Conservation (phyloP, 106 monocot genomes). For the Cymbidium sinense region DNA sequence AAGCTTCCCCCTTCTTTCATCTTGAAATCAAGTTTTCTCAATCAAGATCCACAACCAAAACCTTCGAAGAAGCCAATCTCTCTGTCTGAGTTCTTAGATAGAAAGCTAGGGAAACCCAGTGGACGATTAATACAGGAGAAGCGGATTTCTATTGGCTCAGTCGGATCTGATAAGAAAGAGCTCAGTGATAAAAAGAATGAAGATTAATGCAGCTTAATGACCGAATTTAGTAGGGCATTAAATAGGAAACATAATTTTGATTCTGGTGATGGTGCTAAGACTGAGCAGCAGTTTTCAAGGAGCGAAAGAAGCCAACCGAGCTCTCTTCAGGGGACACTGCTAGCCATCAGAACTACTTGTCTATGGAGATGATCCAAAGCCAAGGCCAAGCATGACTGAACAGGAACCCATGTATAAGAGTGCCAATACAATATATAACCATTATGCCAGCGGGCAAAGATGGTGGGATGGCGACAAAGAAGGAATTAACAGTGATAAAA, state of each 20-base stretch:
- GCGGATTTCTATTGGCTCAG: slow-evolving; percentile 31
- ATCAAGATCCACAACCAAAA: slow-evolving; percentile 12
- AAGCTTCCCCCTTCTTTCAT: slow-evolving; percentile 33
- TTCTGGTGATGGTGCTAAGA: too few species aligned
- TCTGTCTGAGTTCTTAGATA: slow-evolving; percentile 39
- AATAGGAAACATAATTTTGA: slow-evolving; percentile 5
- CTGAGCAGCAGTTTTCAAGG: too few species aligned
- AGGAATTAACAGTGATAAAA: slow-evolving; percentile 78
- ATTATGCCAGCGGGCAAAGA: slow-evolving; percentile 86
- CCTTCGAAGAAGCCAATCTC: slow-evolving; percentile 37
- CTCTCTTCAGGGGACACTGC: slow-evolving; percentile 31
- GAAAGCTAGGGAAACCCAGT: slow-evolving; percentile 31
- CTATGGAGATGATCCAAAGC: slow-evolving; percentile 81
- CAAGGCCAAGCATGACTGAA: slow-evolving; percentile 18
- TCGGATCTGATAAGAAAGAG: slow-evolving; percentile 23
- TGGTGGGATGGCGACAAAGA: slow-evolving; percentile 77
- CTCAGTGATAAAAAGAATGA: neutral
- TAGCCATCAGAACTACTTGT: slow-evolving; percentile 28
- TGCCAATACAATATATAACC: slow-evolving; percentile 46
- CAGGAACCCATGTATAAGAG: neutral
- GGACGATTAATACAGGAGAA: slow-evolving; percentile 47
- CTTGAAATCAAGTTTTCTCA: slow-evolving; percentile 11
- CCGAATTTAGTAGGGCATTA: slow-evolving; percentile 24
- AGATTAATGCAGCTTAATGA: slow-evolving; percentile 1
- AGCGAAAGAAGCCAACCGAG: too few species aligned